A percentile compares a stretch with the other conserved stretches of the same genome.
Conservation (phyloP, 176 grass and related monocot genomes). For the Rhipidocladum racemiflorum region DNA sequence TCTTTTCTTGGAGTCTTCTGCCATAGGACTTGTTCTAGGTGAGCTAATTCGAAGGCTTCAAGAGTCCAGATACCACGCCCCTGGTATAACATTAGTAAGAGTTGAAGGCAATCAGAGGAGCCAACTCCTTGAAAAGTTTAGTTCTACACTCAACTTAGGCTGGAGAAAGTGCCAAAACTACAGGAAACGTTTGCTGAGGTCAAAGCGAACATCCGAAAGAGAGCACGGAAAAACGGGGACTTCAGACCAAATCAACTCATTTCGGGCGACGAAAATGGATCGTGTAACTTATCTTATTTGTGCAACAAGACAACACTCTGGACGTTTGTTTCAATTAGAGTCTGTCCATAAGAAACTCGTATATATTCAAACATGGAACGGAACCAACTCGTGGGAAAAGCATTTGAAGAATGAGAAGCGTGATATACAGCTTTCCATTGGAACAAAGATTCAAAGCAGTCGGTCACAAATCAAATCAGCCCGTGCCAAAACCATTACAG, state of each 20-base stretch:
- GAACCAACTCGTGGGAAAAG: neutral
- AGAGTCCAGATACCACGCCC: constrained; percentile 15
- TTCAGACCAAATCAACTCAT: constrained; percentile 22
- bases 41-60: constrained; percentile 23
- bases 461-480: constrained; percentile 16
- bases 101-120: constrained; percentile 25
- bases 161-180: constrained; percentile 13
- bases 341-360: neutral
- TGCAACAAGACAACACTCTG: constrained; percentile 12
- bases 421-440: neutral
- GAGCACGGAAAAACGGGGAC: neutral
- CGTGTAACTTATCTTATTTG: neutral
- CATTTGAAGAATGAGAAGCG: neutral
- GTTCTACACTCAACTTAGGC: constrained; percentile 50
- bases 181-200: constrained; percentile 5
- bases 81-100: constrained; percentile 4
- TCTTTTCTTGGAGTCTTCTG: constrained; percentile 45
- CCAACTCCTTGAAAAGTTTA: constrained; percentile 18
- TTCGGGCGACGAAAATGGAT: constrained; percentile 15
- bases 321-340: neutral
- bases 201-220: constrained; percentile 33
- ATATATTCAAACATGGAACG: neutral
- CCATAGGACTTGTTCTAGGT: constrained; percentile 45
- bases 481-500: constrained; percentile 25
- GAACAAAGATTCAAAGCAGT: neutral